Evolutionary conservation across 2,329 filamentous ascomycete genomes (phyloP).

Genomic region (Emergomyces pasteurianus): DNA sequence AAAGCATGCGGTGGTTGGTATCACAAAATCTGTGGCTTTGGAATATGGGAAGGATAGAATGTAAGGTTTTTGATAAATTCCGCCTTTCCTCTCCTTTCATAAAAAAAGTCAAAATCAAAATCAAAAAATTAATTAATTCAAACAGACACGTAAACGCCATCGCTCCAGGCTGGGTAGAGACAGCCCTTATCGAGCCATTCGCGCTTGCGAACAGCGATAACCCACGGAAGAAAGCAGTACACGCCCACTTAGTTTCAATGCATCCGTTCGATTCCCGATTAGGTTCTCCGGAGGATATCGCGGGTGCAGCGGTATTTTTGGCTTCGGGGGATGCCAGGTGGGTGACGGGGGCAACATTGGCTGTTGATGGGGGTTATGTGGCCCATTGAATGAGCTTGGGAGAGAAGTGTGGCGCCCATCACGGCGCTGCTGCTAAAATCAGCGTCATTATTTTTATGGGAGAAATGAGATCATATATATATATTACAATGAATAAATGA

Average conservation of each 20-base stretch:
- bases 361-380: constrained; percentile 37
- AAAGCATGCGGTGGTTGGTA: constrained; percentile 40
- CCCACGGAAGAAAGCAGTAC: constrained; percentile 7
- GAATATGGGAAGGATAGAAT: constrained; percentile 40
- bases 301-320: constrained; percentile 33
- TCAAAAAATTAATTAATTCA: not conserved
- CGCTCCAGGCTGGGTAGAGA: constrained; percentile 38
- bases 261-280: constrained; percentile 20
- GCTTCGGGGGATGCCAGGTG: constrained; percentile 37
- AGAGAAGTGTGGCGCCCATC: not conserved
- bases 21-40: constrained; percentile 38
- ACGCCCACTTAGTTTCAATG: constrained; percentile 7
- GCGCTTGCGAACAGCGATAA: constrained; percentile 4
- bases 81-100: no score
- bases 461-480: not conserved
- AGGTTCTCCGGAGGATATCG: constrained; percentile 24
- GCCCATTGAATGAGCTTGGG: constrained; percentile 6
- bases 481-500: not conserved
- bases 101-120: no score
- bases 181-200: constrained; percentile 14
- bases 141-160: constrained; percentile 39
- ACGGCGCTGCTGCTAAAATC: not conserved
- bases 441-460: not conserved
- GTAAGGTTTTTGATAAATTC: no score
- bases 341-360: constrained; percentile 34